phyloP scores from a whole-genome alignment of 805 yeast species.

The Allodekkera sacchari region DNA sequence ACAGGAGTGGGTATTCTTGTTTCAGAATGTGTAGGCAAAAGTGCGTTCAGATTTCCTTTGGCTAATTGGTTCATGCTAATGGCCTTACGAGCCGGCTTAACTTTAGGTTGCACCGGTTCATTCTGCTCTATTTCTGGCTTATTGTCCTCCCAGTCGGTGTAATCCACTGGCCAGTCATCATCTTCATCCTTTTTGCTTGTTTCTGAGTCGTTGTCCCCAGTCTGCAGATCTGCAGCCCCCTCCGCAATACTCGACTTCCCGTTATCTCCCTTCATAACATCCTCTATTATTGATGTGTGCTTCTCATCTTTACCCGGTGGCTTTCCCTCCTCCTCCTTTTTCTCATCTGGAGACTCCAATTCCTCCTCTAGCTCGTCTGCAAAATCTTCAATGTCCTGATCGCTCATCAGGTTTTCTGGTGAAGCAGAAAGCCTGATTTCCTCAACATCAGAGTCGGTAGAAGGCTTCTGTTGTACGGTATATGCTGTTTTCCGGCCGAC shows the following conservation, averaged over 20 bases:
- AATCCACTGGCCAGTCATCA: slow-evolving; percentile 16
- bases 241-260: too few relatives aligned
- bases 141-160: slow-evolving; percentile 23
- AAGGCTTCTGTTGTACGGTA: too few relatives aligned
- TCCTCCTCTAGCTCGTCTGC: slow-evolving; percentile 19
- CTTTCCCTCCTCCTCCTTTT: not conserved
- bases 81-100: too few relatives aligned
- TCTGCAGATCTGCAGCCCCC: too few relatives aligned
- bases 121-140: too few relatives aligned
- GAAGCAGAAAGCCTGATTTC: not conserved
- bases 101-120: too few relatives aligned
- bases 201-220: too few relatives aligned
- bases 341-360: slow-evolving; percentile 5
- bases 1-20: too few relatives aligned
- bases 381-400: slow-evolving; percentile 16
- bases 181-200: too few relatives aligned
- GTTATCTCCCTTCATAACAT: slow-evolving; percentile 5
- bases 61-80: too few relatives aligned
- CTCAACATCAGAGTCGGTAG: not conserved
- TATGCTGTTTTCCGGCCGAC: not conserved
- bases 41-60: too few relatives aligned
- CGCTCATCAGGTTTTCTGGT: slow-evolving; percentile 6
- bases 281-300: slow-evolving; percentile 3
- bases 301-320: not conserved
- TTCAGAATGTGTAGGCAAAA: too few relatives aligned